Evolutionary conservation across 345 rosid species (phyloP).

Genomic region (Sisymbrium altissimum): DNA sequence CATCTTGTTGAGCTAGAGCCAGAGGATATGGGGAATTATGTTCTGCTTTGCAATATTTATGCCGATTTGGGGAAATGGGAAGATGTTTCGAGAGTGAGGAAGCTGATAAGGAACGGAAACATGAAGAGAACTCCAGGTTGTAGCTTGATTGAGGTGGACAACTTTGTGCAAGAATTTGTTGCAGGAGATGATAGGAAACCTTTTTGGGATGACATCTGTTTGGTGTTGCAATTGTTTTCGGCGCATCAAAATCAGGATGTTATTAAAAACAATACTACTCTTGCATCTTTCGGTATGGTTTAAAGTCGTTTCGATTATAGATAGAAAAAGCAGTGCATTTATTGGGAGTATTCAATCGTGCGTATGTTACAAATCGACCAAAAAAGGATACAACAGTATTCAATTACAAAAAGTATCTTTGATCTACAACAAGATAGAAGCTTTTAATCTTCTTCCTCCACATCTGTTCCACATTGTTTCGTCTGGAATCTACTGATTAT

Average conservation of each 20-base stretch:
- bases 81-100: conserved; percentile 44
- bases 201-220: conserved; percentile 37
- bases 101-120: conserved; percentile 38
- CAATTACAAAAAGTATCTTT: neutral
- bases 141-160: conserved; percentile 55
- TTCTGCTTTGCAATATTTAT: conserved; percentile 55
- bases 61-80: conserved; percentile 55
- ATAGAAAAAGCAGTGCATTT: neutral
- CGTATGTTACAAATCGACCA: conserved; percentile 22
- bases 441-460: neutral
- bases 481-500: neutral
- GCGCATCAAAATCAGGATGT: conserved; percentile 18
- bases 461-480: neutral
- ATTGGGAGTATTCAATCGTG: neutral
- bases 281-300: neutral
- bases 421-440: conserved; percentile 5
- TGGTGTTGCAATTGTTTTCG: conserved; percentile 41
- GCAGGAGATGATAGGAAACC: conserved; percentile 51
- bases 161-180: conserved; percentile 49
- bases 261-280: neutral
- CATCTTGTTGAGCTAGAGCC: conserved; percentile 53
- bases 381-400: conserved; percentile 2
- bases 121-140: conserved; percentile 58
- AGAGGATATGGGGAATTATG: conserved; percentile 51
- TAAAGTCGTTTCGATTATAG: neutral